Conservation (phyloP, 805 yeast species). For the Zygoascus flipseniorum region DNA sequence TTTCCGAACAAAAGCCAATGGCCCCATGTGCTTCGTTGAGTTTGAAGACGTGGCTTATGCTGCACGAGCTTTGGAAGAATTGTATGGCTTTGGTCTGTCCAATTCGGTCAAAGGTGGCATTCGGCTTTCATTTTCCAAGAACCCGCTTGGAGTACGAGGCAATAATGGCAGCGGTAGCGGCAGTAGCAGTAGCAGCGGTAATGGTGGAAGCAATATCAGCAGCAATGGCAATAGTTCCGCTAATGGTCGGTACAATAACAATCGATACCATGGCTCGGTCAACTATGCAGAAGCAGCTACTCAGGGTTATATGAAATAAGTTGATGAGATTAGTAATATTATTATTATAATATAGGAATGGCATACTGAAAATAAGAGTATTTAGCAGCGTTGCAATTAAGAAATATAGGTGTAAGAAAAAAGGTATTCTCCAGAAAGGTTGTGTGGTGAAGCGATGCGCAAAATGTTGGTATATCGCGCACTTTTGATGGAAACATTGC, state of each 20-base stretch:
- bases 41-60: conserved; percentile 94
- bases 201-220: neutral
- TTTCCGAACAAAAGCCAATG: conserved; percentile 77
- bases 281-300: conserved; percentile 3
- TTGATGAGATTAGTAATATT: neutral
- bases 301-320: conserved; percentile 2
- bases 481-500: neutral
- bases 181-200: neutral
- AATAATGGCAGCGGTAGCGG: conserved; percentile 6
- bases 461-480: neutral
- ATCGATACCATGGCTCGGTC: conserved; percentile 3
- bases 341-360: neutral
- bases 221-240: neutral
- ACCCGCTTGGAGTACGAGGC: conserved; percentile 95
- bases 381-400: neutral
- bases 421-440: neutral
- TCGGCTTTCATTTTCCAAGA: conserved; percentile 86
- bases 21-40: conserved; percentile 99
- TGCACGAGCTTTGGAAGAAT: conserved; percentile 84
- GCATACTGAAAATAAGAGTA: neutral
- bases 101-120: conserved; percentile 91
- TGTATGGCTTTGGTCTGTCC: conserved; percentile 87
- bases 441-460: neutral
- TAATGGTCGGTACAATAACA: conserved; percentile 1
- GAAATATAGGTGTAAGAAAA: neutral